phyloP scores from a whole-genome alignment of 2,329 filamentous ascomycete genomes.

The Thelonectria rubi region DNA sequence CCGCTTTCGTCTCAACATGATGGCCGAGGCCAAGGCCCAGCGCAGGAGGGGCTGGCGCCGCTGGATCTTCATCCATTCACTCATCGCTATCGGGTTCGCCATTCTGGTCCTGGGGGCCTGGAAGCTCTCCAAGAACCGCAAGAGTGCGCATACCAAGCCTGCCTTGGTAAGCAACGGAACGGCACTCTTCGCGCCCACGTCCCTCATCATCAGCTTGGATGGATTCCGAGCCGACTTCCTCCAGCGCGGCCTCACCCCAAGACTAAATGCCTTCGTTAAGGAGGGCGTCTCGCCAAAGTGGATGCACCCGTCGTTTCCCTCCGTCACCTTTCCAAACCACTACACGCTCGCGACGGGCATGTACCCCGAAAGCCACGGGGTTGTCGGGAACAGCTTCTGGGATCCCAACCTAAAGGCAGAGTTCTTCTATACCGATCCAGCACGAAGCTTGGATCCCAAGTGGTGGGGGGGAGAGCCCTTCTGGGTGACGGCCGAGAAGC shows the following conservation, averaged over 20 bases:
- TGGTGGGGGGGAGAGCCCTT: constrained; percentile 97
- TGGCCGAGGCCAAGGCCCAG: constrained; percentile 56
- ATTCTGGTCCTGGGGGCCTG: constrained; percentile 66
- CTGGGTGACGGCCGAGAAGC: constrained; percentile 90
- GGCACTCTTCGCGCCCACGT: constrained; percentile 88
- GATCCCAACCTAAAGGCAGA: constrained; percentile 79
- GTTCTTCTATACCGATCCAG: constrained; percentile 87
- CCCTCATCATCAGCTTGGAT: constrained; percentile 91
- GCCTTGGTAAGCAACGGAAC: constrained; percentile 79
- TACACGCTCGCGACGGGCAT: constrained; percentile 92
- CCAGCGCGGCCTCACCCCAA: constrained; percentile 82
- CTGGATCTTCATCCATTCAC: constrained; percentile 62
- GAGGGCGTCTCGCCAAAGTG: constrained; percentile 90
- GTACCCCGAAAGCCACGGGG: constrained; percentile 90
- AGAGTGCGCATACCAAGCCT: constrained; percentile 41
- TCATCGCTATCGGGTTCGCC: constrained; percentile 63
- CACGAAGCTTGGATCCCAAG: constrained; percentile 79
- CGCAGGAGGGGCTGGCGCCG: constrained; percentile 63
- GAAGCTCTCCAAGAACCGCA: constrained; percentile 63
- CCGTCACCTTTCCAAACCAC: constrained; percentile 96
- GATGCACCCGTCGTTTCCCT: constrained; percentile 95
- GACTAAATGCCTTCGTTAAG: constrained; percentile 78
- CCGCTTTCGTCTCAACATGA: constrained; percentile 59
- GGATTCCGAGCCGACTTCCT: constrained; percentile 96
- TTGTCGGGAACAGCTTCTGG: constrained; percentile 96